phyloP scores from a whole-genome alignment of 2,329 filamentous ascomycete species.

The Blastomyces parvus region DNA sequence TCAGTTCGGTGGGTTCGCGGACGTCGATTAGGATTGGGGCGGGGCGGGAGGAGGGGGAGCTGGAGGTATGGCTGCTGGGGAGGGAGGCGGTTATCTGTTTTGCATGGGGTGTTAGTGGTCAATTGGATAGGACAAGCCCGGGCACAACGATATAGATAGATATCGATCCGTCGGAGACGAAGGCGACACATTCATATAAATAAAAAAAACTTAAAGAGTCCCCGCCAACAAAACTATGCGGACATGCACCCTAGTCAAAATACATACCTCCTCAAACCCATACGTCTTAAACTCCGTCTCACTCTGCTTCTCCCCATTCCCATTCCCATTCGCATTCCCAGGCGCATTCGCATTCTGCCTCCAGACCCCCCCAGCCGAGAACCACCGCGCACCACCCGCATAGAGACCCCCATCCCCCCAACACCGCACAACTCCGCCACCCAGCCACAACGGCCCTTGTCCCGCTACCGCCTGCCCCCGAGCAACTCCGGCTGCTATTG shows the following conservation, averaged over 20 bases:
- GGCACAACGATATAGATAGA: no score
- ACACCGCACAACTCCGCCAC: neutral
- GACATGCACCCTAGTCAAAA: no score
- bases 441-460: neutral
- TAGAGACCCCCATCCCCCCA: neutral
- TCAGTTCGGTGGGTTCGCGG: slow-evolving; percentile 40
- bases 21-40: slow-evolving; percentile 37
- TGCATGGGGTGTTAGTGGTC: neutral
- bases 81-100: slow-evolving; percentile 30
- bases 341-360: neutral
- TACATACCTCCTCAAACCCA: slow-evolving; percentile 15
- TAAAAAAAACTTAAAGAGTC: no score
- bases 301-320: neutral
- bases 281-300: slow-evolving; percentile 13
- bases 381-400: neutral
- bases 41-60: slow-evolving; percentile 19
- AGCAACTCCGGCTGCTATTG: neutral
- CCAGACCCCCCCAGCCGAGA: neutral
- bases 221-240: no score
- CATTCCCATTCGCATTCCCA: neutral
- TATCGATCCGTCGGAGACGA: no score
- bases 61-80: slow-evolving; percentile 19
- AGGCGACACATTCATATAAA: no score
- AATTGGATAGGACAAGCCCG: neutral
- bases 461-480: neutral